Conservation (phyloP, 257 asterid genomes). For the Jacaranda copaia region DNA sequence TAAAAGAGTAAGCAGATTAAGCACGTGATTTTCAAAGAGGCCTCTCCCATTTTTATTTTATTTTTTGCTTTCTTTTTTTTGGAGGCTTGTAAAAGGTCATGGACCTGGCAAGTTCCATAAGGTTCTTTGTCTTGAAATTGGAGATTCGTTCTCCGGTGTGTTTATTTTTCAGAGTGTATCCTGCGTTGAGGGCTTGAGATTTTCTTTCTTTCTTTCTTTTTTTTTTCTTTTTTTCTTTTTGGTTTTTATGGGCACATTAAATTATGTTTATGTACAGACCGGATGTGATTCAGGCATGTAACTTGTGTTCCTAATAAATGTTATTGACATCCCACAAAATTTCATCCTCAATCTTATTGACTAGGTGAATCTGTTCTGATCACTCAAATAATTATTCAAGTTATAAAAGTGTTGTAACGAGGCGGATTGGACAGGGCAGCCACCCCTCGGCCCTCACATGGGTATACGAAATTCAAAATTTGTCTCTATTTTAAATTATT, state of each 20-base stretch:
- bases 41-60: neutral
- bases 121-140: neutral
- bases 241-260: neutral
- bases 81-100: conserved; percentile 36
- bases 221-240: neutral
- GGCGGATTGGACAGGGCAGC: too few species aligned
- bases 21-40: too few species aligned
- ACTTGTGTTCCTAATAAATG: conserved; percentile 29
- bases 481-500: too few species aligned
- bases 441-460: too few species aligned
- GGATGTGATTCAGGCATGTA: conserved; percentile 38
- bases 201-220: conserved; percentile 5
- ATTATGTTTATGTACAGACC: conserved; percentile 36
- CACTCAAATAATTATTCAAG: too few species aligned
- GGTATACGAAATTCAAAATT: too few species aligned
- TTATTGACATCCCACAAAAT: neutral
- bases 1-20: too few species aligned
- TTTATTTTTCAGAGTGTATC: conserved; percentile 26
- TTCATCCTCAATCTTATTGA: neutral
- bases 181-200: conserved; percentile 36
- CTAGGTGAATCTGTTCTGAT: too few species aligned
- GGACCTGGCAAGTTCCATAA: conserved; percentile 22
- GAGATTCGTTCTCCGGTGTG: neutral
- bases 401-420: too few species aligned
- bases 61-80: too few species aligned